These are phyloP conservation scores for Syncephalastrum sp. DNA, from an alignment of 371 early-diverging fungal genomes.

Conservation along the genomic window DNA sequence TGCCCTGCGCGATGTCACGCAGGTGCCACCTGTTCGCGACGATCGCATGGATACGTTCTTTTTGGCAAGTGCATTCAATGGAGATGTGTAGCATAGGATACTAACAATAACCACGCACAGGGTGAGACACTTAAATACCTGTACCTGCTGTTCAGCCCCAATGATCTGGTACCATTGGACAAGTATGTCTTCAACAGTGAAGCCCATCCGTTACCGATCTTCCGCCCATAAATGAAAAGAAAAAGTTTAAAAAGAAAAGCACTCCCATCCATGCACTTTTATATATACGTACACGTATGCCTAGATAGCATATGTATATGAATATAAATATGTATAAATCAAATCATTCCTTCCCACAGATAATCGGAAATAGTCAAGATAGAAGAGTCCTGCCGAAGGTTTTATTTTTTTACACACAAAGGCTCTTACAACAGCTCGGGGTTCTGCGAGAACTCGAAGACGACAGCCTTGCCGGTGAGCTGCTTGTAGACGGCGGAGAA, in stretches of 20 bases:
- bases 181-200: slow-evolving; percentile 89
- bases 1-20: slow-evolving; percentile 71
- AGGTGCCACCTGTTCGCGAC: slow-evolving; percentile 46
- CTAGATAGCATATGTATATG: too few species aligned
- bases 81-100: background rate
- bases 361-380: too few species aligned
- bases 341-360: too few species aligned
- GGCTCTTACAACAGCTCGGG: too few species aligned
- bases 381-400: too few species aligned
- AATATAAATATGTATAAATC: too few species aligned
- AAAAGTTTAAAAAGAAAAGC: too few species aligned
- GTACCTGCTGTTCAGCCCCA: slow-evolving; percentile 79
- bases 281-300: too few species aligned
- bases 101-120: slow-evolving; percentile 35
- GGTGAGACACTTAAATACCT: slow-evolving; percentile 97
- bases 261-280: too few species aligned
- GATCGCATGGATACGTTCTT: slow-evolving; percentile 84
- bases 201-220: slow-evolving; percentile 82
- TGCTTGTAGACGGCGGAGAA: slow-evolving; percentile 95
- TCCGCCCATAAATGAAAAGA: slow-evolving; percentile 10
- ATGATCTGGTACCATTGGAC: slow-evolving; percentile 70
- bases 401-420: too few species aligned
- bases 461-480: slow-evolving; percentile 96
- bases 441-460: slow-evolving; percentile 85
- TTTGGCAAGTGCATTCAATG: slow-evolving; percentile 35